Evolutionary conservation across 2,329 filamentous ascomycete species (phyloP).

Genomic region (Pestalotiopsis sp.): DNA sequence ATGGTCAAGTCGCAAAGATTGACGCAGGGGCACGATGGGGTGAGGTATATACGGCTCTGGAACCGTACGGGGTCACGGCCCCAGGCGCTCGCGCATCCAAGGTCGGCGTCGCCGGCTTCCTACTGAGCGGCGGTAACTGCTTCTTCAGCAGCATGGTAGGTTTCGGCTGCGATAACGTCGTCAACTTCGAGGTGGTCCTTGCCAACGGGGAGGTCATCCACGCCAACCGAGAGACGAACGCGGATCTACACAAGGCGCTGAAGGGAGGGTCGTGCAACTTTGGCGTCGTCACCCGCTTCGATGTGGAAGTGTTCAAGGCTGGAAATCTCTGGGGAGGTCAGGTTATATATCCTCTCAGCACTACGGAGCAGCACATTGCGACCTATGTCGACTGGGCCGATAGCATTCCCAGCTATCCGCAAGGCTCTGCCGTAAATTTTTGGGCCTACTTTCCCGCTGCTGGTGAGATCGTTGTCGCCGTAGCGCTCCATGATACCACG

Average conservation of each 20-base stretch:
- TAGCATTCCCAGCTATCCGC: constrained; percentile 18
- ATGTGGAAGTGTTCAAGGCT: constrained; percentile 21
- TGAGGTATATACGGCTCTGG: constrained; percentile 23
- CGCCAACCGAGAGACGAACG: constrained; percentile 35
- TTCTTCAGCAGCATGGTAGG: constrained; percentile 34
- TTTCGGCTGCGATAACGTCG: constrained; percentile 45
- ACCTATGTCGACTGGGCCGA: constrained; percentile 19
- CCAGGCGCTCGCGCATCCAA: constrained; percentile 24
- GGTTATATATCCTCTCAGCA: constrained; percentile 14
- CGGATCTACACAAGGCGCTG: constrained; percentile 45
- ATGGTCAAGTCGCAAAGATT: constrained; percentile 30
- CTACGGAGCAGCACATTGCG: constrained; percentile 16
- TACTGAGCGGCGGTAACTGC: constrained; percentile 25
- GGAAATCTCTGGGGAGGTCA: constrained; percentile 21
- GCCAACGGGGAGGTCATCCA: constrained; percentile 41
- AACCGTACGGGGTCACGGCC: constrained; percentile 21
- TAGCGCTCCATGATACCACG: constrained; percentile 17
- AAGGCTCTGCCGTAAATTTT: constrained; percentile 19
- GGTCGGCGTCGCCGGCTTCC: constrained; percentile 28
- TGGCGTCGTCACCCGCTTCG: constrained; percentile 36
- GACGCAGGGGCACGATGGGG: constrained; percentile 29
- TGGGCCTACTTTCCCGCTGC: constrained; percentile 13
- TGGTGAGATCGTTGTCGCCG: constrained; percentile 14
- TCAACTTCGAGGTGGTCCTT: constrained; percentile 45
- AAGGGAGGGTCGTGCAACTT: constrained; percentile 49